These are phyloP conservation scores for Trichopus zeylanicus DNA, from an alignment of 116 monocot genomes.

Conservation along the genomic window DNA sequence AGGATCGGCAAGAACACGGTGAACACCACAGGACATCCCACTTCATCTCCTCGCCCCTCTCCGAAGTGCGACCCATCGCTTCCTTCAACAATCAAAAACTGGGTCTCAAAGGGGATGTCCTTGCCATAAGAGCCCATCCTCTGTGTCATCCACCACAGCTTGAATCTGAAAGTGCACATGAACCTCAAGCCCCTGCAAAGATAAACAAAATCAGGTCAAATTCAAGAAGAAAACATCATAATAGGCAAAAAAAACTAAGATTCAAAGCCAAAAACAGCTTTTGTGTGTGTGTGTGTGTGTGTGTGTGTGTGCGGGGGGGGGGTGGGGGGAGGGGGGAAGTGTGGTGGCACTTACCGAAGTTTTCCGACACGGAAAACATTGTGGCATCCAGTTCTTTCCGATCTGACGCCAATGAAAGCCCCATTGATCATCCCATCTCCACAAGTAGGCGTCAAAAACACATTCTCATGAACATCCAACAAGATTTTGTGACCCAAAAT, in stretches of 20 bases:
- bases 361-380: constrained; percentile 63
- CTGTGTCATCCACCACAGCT: constrained; percentile 87
- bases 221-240: too few species aligned
- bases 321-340: too few species aligned
- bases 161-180: constrained; percentile 70
- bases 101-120: constrained; percentile 71
- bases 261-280: too few species aligned
- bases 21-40: constrained; percentile 22
- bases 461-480: constrained; percentile 38
- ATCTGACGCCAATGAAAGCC: constrained; percentile 56
- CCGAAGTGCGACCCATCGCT: constrained; percentile 20
- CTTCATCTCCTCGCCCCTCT: constrained; percentile 15
- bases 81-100: constrained; percentile 60
- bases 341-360: constrained; percentile 36
- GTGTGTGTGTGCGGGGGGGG: too few species aligned
- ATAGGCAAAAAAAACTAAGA: too few species aligned
- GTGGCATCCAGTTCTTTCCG: constrained; percentile 36
- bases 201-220: not conserved
- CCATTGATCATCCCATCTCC: constrained; percentile 36
- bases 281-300: too few species aligned
- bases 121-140: constrained; percentile 51
- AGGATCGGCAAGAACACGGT: constrained; percentile 61
- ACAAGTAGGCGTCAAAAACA: constrained; percentile 41
- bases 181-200: constrained; percentile 49
- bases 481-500: constrained; percentile 43